Conservation (phyloP, 352 stramenopile species). For the Globisporangium spiculum region DNA sequence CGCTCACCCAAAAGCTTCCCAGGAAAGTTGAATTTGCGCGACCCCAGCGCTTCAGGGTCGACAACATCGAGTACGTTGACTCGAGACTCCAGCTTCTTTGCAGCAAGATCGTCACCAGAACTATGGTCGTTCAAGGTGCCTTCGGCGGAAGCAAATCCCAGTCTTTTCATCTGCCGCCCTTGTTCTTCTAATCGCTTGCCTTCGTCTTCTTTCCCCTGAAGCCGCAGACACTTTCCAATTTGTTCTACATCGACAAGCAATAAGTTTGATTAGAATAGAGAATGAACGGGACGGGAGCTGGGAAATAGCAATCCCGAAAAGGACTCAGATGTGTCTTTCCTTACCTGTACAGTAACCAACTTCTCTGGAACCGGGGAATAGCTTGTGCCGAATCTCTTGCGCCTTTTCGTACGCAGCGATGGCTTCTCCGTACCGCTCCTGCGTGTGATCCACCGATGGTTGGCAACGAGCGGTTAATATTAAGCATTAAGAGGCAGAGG, state of each 20-base stretch:
- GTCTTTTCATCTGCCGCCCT: slow-evolving; percentile 58
- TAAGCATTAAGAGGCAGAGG: background rate
- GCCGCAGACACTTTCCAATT: slow-evolving; percentile 73
- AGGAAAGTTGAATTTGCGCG: slow-evolving; percentile 62
- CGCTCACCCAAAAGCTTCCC: slow-evolving; percentile 60
- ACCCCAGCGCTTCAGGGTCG: slow-evolving; percentile 33
- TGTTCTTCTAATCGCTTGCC: slow-evolving; percentile 48
- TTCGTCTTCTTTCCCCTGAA: slow-evolving; percentile 63
- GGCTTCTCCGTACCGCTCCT: slow-evolving; percentile 69
- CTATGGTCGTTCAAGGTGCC: slow-evolving; percentile 6
- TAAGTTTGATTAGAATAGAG: background rate
- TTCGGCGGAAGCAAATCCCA: slow-evolving; percentile 37
- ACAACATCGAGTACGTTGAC: slow-evolving; percentile 35
- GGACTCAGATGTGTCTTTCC: slow-evolving; percentile 17
- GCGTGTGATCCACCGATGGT: background rate
- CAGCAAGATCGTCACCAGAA: slow-evolving; percentile 6
- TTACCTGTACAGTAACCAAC: slow-evolving; percentile 76
- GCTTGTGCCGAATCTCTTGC: slow-evolving; percentile 65
- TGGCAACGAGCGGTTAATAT: background rate
- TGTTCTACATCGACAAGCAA: slow-evolving; percentile 37
- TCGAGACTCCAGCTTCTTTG: slow-evolving; percentile 19
- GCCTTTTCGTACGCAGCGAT: slow-evolving; percentile 68
- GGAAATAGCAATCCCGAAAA: background rate
- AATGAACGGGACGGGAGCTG: background rate
- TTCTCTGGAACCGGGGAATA: slow-evolving; percentile 71